These are phyloP conservation scores for Plasmopara muralis DNA, from an alignment of 352 stramenopile species.

Conservation along the genomic window DNA sequence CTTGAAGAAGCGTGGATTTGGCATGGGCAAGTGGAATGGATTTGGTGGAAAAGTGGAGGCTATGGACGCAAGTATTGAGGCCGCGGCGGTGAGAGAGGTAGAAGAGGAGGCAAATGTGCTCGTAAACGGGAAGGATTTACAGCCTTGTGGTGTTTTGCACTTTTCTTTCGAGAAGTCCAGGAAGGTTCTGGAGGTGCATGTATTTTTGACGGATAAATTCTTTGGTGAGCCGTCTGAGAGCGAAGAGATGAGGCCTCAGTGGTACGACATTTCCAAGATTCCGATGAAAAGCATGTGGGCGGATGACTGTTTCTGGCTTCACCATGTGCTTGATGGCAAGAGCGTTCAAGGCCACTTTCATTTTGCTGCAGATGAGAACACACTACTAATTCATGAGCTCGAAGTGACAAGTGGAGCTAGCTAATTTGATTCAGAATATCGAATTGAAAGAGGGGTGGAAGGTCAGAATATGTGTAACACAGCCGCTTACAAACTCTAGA, in stretches of 20 bases:
- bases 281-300: conserved; percentile 86
- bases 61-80: conserved; percentile 51
- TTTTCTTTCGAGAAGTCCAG: conserved; percentile 60
- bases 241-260: conserved; percentile 86
- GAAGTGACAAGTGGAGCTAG: conserved; percentile 8
- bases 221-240: conserved; percentile 67
- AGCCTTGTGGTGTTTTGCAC: conserved; percentile 33
- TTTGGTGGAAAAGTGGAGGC: conserved; percentile 88
- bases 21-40: conserved; percentile 86
- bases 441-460: no score
- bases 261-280: conserved; percentile 56
- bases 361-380: conserved; percentile 65
- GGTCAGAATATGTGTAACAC: no score
- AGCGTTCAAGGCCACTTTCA: conserved; percentile 63
- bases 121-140: conserved; percentile 26
- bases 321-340: conserved; percentile 61
- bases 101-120: conserved; percentile 65
- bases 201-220: conserved; percentile 68
- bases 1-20: conserved; percentile 88
- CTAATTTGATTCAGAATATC: no score
- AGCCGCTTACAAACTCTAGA: no score
- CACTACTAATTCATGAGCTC: conserved; percentile 49
- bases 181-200: conserved; percentile 76
- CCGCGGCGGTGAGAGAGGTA: conserved; percentile 52
- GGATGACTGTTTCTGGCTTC: conserved; percentile 79